A percentile compares a stretch with the other conserved stretches of the same genome.
These are phyloP conservation scores for Clonostachys solani DNA, from an alignment of 2,329 filamentous ascomycete genomes.

Conservation along the genomic window DNA sequence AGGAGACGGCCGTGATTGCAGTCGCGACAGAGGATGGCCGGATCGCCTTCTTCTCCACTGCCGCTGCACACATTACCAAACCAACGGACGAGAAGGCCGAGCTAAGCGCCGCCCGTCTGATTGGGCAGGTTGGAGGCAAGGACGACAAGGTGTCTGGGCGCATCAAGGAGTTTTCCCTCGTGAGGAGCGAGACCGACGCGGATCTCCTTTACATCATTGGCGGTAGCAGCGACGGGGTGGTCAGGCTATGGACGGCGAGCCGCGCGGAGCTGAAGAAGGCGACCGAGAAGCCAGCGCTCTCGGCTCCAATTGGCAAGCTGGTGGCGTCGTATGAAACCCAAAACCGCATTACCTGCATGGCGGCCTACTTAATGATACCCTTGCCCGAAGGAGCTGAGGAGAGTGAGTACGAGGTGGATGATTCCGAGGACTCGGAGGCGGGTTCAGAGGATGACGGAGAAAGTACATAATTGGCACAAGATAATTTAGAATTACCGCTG, in stretches of 20 bases:
- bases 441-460: conserved; percentile 21
- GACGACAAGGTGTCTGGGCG: conserved; percentile 62
- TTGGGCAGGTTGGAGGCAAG: conserved; percentile 77
- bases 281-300: conserved; percentile 4
- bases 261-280: conserved; percentile 6
- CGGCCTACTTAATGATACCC: conserved; percentile 79
- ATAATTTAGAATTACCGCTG: too few species aligned
- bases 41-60: conserved; percentile 77
- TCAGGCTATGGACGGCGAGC: conserved; percentile 66
- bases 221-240: conserved; percentile 78
- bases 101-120: conserved; percentile 53
- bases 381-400: conserved; percentile 57
- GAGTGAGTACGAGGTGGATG: conserved; percentile 46
- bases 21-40: conserved; percentile 89
- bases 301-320: conserved; percentile 53
- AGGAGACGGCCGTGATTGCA: conserved; percentile 49
- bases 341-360: conserved; percentile 85
- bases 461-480: not conserved
- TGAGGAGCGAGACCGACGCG: conserved; percentile 37
- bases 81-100: conserved; percentile 29
- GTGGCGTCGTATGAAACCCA: conserved; percentile 79
- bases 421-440: conserved; percentile 24
- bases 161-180: conserved; percentile 82
- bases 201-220: conserved; percentile 57
- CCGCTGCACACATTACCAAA: conserved; percentile 36